Conservation (phyloP, 495 filamentous ascomycete genomes). For the Penicillium psychrofluorescens region DNA sequence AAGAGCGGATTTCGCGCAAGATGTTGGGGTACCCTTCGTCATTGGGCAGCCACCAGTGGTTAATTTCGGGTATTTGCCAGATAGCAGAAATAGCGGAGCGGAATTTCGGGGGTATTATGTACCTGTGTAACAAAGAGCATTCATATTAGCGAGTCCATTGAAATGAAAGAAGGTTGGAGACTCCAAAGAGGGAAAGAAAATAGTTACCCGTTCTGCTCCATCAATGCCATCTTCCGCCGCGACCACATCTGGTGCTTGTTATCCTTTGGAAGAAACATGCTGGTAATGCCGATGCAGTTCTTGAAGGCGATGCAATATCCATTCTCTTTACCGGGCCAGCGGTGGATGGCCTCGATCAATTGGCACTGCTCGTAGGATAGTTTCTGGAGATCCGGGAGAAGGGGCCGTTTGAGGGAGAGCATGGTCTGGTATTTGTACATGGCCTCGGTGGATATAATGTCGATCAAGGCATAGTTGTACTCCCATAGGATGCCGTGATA, state of each 20-base stretch:
- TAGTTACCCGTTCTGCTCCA: slow-evolving; percentile 80
- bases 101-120: slow-evolving; percentile 70
- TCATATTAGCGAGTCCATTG: not conserved
- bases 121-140: slow-evolving; percentile 43
- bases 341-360: slow-evolving; percentile 68
- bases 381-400: slow-evolving; percentile 43
- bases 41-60: slow-evolving; percentile 82
- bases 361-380: slow-evolving; percentile 66
- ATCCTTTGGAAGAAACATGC: slow-evolving; percentile 71
- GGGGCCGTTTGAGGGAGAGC: slow-evolving; percentile 40
- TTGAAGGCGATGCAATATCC: slow-evolving; percentile 68
- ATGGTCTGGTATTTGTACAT: slow-evolving; percentile 74
- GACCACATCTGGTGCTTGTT: slow-evolving; percentile 72
- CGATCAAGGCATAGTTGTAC: slow-evolving; percentile 65
- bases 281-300: slow-evolving; percentile 66
- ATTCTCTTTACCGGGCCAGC: slow-evolving; percentile 61
- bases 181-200: not conserved
- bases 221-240: slow-evolving; percentile 65
- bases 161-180: not conserved
- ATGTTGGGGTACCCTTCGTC: slow-evolving; percentile 66
- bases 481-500: slow-evolving; percentile 63
- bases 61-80: slow-evolving; percentile 60
- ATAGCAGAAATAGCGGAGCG: slow-evolving; percentile 64
- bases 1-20: slow-evolving; percentile 65
- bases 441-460: slow-evolving; percentile 69